phyloP scores from a whole-genome alignment of 306 rosid genomes.

The Castanea crenata region DNA sequence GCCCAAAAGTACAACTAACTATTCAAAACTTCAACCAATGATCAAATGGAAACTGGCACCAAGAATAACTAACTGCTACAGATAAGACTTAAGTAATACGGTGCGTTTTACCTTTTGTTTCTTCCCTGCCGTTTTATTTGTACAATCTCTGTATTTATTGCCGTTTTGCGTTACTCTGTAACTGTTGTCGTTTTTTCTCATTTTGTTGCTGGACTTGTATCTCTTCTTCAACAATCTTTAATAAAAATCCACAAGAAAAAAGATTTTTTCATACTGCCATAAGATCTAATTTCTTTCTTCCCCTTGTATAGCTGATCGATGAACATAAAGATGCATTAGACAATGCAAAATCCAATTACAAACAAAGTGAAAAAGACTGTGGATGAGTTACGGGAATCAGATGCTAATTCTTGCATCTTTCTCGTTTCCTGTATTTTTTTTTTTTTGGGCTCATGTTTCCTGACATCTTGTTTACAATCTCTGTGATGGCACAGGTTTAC shows the following conservation, averaged over 20 bases:
- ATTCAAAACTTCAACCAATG: no score
- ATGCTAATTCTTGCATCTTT: constrained; percentile 25
- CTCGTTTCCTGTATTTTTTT: neutral
- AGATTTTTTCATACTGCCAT: neutral
- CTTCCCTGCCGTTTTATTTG: no score
- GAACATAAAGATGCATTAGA: constrained; percentile 61
- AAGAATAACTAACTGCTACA: no score
- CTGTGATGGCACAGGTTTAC: constrained; percentile 59
- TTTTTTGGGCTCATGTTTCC: neutral
- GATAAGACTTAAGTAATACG: no score
- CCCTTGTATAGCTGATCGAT: constrained; percentile 55
- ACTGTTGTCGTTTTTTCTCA: no score
- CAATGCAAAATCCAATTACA: constrained; percentile 60
- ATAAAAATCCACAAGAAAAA: neutral
- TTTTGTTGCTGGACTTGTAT: no score
- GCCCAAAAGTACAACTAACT: no score
- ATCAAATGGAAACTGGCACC: no score
- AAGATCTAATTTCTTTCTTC: constrained; percentile 10
- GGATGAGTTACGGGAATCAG: constrained; percentile 74
- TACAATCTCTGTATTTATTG: no score
- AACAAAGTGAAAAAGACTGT: constrained; percentile 60
- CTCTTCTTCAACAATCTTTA: neutral
- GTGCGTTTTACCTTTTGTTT: no score
- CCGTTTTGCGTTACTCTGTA: no score
- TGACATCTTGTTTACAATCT: neutral